These are phyloP conservation scores for Prunus davidiana DNA, from an alignment of 306 rosid species.

Conservation along the genomic window DNA sequence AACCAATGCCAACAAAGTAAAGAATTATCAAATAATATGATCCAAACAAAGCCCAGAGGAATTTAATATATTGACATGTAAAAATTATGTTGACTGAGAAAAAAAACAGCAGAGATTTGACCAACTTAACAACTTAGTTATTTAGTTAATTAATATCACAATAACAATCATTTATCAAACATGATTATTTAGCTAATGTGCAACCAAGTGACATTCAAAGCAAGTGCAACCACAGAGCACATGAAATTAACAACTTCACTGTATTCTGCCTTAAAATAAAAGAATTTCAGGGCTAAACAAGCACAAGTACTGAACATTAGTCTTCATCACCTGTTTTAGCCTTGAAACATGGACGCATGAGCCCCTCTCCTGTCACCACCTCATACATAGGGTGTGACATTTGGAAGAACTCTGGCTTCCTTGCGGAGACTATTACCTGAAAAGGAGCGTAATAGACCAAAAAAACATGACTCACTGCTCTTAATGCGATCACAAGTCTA, in stretches of 20 bases:
- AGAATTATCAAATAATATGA: not conserved
- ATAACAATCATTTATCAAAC: not conserved
- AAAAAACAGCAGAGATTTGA: not conserved
- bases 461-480: not conserved
- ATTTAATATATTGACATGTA: not conserved
- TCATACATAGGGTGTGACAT: slow-evolving; percentile 92
- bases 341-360: slow-evolving; percentile 96
- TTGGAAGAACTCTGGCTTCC: slow-evolving; percentile 98
- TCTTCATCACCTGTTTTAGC: slow-evolving; percentile 67
- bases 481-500: slow-evolving; percentile 11
- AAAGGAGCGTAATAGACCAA: slow-evolving; percentile 12
- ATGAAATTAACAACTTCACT: not conserved
- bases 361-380: slow-evolving; percentile 96
- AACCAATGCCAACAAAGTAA: not conserved
- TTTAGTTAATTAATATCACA: not conserved
- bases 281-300: not conserved
- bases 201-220: not conserved
- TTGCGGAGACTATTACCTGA: slow-evolving; percentile 93
- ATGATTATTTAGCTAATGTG: not conserved
- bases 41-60: not conserved
- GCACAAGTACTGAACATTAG: slow-evolving; percentile 8
- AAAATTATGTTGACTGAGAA: not conserved
- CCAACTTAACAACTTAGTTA: not conserved
- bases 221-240: not conserved
- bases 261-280: not conserved